These are phyloP conservation scores for Podospora conica DNA, from an alignment of 495 filamentous ascomycete species.

Conservation along the genomic window DNA sequence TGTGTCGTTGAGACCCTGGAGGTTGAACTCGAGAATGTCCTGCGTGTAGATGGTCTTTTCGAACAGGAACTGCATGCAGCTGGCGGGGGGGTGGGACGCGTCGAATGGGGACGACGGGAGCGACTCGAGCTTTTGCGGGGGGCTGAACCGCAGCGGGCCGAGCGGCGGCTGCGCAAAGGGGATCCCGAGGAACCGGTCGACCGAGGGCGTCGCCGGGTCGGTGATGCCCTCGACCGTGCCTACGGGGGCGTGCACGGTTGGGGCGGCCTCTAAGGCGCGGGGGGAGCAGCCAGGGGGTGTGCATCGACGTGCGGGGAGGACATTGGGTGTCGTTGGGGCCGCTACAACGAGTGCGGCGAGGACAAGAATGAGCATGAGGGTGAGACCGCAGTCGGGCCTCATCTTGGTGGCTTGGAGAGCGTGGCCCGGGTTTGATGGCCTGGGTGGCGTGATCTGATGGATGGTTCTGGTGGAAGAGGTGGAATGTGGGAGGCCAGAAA, in stretches of 20 bases:
- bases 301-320: no score
- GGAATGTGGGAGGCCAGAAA: not conserved
- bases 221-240: constrained; percentile 17
- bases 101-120: constrained; percentile 9
- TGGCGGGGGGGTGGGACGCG: constrained; percentile 16
- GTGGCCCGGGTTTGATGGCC: not conserved
- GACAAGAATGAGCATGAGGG: no score
- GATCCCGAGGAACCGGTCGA: constrained; percentile 47
- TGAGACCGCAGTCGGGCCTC: not conserved
- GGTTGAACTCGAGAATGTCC: constrained; percentile 21
- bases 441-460: no score
- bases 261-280: not conserved
- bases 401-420: not conserved
- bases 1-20: constrained; percentile 17
- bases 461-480: not conserved
- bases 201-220: constrained; percentile 8
- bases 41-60: constrained; percentile 17
- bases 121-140: constrained; percentile 14
- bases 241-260: constrained; percentile 1
- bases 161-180: constrained; percentile 49
- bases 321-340: not conserved
- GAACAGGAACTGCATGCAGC: constrained; percentile 20
- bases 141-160: constrained; percentile 41
- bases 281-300: no score
- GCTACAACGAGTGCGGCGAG: not conserved